Conservation (phyloP, 1,139 yeast species). For the Nematodospora anomalae region DNA sequence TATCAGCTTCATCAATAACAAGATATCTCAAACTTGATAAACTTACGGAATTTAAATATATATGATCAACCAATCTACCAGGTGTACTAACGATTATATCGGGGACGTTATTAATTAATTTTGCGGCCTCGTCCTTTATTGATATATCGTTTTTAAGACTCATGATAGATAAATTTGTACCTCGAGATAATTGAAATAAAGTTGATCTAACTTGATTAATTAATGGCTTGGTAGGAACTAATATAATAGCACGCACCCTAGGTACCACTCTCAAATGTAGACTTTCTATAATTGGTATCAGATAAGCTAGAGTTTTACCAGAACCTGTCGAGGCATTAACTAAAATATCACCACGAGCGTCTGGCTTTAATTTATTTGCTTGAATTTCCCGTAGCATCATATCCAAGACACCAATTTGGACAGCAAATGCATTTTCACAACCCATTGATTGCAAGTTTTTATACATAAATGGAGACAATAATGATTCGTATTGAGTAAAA, state of each 20-base stretch:
- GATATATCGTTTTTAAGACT: slow-evolving; percentile 61
- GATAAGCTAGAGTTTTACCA: slow-evolving; percentile 91
- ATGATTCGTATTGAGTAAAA: slow-evolving; percentile 37
- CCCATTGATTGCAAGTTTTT: slow-evolving; percentile 49
- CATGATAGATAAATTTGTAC: slow-evolving; percentile 62
- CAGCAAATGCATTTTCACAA: slow-evolving; percentile 67
- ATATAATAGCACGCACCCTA: slow-evolving; percentile 67
- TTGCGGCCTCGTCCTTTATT: slow-evolving; percentile 62
- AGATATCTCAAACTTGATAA: slow-evolving; percentile 61
- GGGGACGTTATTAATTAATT: slow-evolving; percentile 51
- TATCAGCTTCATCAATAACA: slow-evolving; percentile 93
- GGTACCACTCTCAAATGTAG: slow-evolving; percentile 68
- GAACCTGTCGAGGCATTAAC: slow-evolving; percentile 97
- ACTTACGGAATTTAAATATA: slow-evolving; percentile 39
- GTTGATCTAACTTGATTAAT: slow-evolving; percentile 78
- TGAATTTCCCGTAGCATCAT: slow-evolving; percentile 51
- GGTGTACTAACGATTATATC: slow-evolving; percentile 88
- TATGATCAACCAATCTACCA: slow-evolving; percentile 91
- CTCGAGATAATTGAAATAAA: slow-evolving; percentile 58
- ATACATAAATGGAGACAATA: slow-evolving; percentile 39
- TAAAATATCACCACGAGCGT: slow-evolving; percentile 65
- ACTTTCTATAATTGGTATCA: slow-evolving; percentile 76
- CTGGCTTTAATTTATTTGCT: slow-evolving; percentile 55
- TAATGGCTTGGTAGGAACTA: slow-evolving; percentile 90
- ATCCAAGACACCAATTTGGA: slow-evolving; percentile 69